Conservation (phyloP, 2,329 filamentous ascomycete genomes). For the Lecanicillium sp. region DNA sequence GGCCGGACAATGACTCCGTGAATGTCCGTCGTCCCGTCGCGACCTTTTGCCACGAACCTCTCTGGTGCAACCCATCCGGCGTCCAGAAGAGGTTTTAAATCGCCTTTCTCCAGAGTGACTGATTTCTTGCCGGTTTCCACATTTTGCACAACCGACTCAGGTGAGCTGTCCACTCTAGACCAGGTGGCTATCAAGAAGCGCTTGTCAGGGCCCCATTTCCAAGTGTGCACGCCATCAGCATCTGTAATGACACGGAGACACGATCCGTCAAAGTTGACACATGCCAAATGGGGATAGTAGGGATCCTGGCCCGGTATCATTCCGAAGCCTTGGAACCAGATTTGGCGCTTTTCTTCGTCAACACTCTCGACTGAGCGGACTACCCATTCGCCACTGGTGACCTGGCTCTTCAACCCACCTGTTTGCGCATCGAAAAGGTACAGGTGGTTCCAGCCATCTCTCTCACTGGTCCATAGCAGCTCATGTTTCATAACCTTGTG, state of each 20-base stretch:
- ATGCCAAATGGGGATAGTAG: constrained; percentile 17
- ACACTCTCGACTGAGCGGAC: constrained; percentile 14
- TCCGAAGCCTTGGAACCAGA: constrained; percentile 16
- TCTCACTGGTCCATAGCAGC: constrained; percentile 20
- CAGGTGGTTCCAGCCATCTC: constrained; percentile 20
- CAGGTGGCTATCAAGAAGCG: constrained; percentile 17
- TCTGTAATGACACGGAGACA: constrained; percentile 16
- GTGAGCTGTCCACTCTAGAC: constrained; percentile 17
- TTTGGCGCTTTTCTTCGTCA: constrained; percentile 12
- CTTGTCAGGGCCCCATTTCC: constrained; percentile 14
- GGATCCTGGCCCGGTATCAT: constrained; percentile 16
- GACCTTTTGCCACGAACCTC: constrained; percentile 16
- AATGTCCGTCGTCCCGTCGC: constrained; percentile 17
- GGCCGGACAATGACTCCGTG: constrained; percentile 20
- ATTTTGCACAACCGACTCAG: constrained; percentile 14
- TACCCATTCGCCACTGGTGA: constrained; percentile 20
- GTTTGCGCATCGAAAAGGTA: constrained; percentile 16
- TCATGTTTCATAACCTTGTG: constrained; percentile 8
- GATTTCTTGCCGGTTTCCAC: constrained; percentile 11
- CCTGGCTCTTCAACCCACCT: constrained; percentile 10
- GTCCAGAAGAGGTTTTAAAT: constrained; percentile 4
- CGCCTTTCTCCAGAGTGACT: constrained; percentile 9
- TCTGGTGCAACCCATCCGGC: constrained; percentile 14
- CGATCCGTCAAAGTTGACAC: constrained; percentile 19
- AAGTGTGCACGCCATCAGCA: constrained; percentile 19